Conservation (phyloP, 2,329 filamentous ascomycete species). For the Aschersonia sp. region DNA sequence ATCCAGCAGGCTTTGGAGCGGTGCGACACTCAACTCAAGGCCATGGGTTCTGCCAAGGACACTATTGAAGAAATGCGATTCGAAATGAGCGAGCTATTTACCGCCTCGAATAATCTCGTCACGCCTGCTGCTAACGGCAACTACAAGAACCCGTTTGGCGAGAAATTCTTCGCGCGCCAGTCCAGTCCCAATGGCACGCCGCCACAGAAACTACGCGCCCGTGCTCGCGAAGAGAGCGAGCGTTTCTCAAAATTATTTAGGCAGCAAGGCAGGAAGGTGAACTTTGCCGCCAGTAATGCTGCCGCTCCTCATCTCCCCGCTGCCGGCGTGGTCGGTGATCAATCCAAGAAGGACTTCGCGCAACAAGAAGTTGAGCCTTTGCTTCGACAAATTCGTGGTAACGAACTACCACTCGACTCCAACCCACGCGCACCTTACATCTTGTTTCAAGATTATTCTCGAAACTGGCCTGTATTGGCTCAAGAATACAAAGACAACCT, state of each 20-base stretch:
- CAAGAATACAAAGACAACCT: slow-evolving; percentile 40
- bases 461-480: slow-evolving; percentile 35
- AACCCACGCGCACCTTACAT: slow-evolving; percentile 39
- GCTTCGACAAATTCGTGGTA: slow-evolving; percentile 33
- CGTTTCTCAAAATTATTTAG: slow-evolving; percentile 32
- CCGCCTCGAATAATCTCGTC: slow-evolving; percentile 36
- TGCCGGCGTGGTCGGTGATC: slow-evolving; percentile 17
- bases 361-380: slow-evolving; percentile 32
- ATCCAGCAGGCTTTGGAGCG: slow-evolving; percentile 34
- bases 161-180: slow-evolving; percentile 34
- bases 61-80: slow-evolving; percentile 38
- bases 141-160: slow-evolving; percentile 39
- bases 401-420: slow-evolving; percentile 36
- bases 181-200: slow-evolving; percentile 34
- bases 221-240: slow-evolving; percentile 36
- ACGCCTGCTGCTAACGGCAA: slow-evolving; percentile 38
- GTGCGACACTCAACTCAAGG: slow-evolving; percentile 33
- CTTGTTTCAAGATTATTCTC: slow-evolving; percentile 37
- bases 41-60: slow-evolving; percentile 34
- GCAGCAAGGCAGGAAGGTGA: slow-evolving; percentile 33
- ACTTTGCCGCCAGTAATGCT: slow-evolving; percentile 17
- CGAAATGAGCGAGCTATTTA: slow-evolving; percentile 38
- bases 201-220: slow-evolving; percentile 34
- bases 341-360: slow-evolving; percentile 32
- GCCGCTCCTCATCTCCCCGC: slow-evolving; percentile 10